These are phyloP conservation scores for Pyronema omphalodes DNA, from an alignment of 495 filamentous ascomycete species.

Conservation along the genomic window DNA sequence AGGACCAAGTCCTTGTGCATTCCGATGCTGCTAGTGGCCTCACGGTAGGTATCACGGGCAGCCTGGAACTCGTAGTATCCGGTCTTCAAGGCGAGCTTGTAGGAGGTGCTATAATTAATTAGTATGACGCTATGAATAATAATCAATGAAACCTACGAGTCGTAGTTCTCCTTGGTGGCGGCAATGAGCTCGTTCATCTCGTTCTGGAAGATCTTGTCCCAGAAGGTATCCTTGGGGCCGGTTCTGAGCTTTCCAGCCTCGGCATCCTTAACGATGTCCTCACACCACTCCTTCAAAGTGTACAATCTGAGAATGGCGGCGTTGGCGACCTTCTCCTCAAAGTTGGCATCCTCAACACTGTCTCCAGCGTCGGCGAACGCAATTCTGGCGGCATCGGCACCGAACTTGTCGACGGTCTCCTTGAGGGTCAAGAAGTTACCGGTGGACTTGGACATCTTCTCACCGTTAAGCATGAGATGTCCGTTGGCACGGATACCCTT, in stretches of 20 bases:
- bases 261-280: constrained; percentile 55
- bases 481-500: constrained; percentile 69
- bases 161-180: constrained; percentile 59
- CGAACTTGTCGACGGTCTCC: constrained; percentile 76
- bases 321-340: constrained; percentile 87
- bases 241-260: constrained; percentile 42
- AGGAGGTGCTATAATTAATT: constrained; percentile 38
- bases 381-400: constrained; percentile 79
- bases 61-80: constrained; percentile 75
- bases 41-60: constrained; percentile 81
- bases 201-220: constrained; percentile 81
- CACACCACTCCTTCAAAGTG: constrained; percentile 80
- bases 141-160: constrained; percentile 31
- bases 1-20: constrained; percentile 64
- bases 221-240: constrained; percentile 56
- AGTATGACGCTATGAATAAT: constrained; percentile 14
- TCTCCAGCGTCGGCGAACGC: constrained; percentile 91
- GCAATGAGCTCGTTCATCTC: constrained; percentile 72
- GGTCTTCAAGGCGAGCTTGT: constrained; percentile 82
- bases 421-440: constrained; percentile 90
- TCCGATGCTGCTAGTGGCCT: constrained; percentile 51
- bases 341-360: constrained; percentile 89
- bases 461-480: constrained; percentile 80
- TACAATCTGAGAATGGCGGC: constrained; percentile 71
- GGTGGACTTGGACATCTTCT: constrained; percentile 92